Evolutionary conservation across 257 asterid genomes (phyloP), one percentile per base, ranked within the genome.

Genomic region (Marsdenia floribunda): DNA sequence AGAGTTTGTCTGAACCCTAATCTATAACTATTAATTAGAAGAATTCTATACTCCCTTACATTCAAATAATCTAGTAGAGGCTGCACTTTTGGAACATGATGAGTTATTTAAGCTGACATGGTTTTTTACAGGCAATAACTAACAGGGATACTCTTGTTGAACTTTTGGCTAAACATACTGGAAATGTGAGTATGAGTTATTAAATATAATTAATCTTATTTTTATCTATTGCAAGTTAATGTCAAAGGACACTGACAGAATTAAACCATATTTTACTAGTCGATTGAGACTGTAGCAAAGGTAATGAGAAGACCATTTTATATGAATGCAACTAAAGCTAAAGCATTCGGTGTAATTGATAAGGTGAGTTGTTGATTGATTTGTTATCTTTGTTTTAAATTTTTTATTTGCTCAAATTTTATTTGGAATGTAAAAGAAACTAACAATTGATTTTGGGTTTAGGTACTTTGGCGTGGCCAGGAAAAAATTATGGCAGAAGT

Each of bases 391-490:
- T 69, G 46, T 38, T 10, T 53, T 57, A 14, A 40, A 21, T 69
- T 40, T 47, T 5, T 50, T 12, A 54, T 12, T 13, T 52, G 21
- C 18, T 9, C 21, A 70, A 58, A 16, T 21, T 26, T 57, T 26
- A 19, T 3, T 46, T 11, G 6, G 50, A 6, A 22, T 52, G 24
- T 46, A 59, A 55, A 18, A 21, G 67, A 24, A 15, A 22, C 65
- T 24, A 68, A 80, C 82, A 79, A 54, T 79, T 19, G 38, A 73
- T 35, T 89, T 74, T 63, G 74, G 81, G 52, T 79, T 53, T 86
- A 93, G 98, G 85, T 93, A 75, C 90, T 88, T 76, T 86, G 96
- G 93, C 88, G 91, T 63, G 96, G 93, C 68, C 90, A 91, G 76
- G 97, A 90, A 80, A 81, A 85, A 80, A 80, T 91, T 71, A 88